Evolutionary conservation across 2,329 filamentous ascomycete species (phyloP).

Genomic region (Intubia oerlemansii): DNA sequence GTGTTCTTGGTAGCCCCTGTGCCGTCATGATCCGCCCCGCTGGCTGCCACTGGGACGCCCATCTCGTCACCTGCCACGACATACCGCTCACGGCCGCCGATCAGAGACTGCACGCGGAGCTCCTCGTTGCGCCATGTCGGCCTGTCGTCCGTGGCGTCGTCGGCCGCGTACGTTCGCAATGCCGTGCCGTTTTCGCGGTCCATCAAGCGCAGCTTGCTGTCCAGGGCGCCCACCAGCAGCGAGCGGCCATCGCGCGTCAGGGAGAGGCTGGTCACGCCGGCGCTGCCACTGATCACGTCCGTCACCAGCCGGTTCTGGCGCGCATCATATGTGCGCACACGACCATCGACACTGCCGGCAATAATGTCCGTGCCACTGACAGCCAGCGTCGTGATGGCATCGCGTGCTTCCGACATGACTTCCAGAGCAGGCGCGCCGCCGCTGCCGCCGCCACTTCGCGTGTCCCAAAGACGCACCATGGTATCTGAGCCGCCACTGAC

Average conservation of each 20-base stretch:
- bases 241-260: slow-evolving; percentile 54
- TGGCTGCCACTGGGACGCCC: slow-evolving; percentile 11
- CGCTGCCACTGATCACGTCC: slow-evolving; percentile 40
- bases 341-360: slow-evolving; percentile 65
- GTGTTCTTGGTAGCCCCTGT: slow-evolving; percentile 7
- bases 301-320: slow-evolving; percentile 48
- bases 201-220: slow-evolving; percentile 59
- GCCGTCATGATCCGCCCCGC: slow-evolving; percentile 8
- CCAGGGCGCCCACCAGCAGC: slow-evolving; percentile 53
- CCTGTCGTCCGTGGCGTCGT: too few species aligned
- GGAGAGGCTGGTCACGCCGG: slow-evolving; percentile 52
- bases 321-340: slow-evolving; percentile 64
- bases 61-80: slow-evolving; percentile 67
- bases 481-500: slow-evolving; percentile 57
- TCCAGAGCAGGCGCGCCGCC: slow-evolving; percentile 39
- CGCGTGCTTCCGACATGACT: slow-evolving; percentile 49
- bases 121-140: slow-evolving; percentile 47
- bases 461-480: slow-evolving; percentile 58
- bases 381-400: slow-evolving; percentile 35
- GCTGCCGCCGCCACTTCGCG: slow-evolving; percentile 23
- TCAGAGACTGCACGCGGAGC: slow-evolving; percentile 50
- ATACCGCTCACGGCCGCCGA: slow-evolving; percentile 57
- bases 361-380: slow-evolving; percentile 37
- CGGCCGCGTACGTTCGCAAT: slow-evolving; percentile 42
- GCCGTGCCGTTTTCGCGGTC: slow-evolving; percentile 56